Percentiles rank a stretch among this genome's conserved stretches.
Evolutionary conservation across 2,329 filamentous ascomycete genomes (phyloP).

Genomic region (Botrytis tulipae): DNA sequence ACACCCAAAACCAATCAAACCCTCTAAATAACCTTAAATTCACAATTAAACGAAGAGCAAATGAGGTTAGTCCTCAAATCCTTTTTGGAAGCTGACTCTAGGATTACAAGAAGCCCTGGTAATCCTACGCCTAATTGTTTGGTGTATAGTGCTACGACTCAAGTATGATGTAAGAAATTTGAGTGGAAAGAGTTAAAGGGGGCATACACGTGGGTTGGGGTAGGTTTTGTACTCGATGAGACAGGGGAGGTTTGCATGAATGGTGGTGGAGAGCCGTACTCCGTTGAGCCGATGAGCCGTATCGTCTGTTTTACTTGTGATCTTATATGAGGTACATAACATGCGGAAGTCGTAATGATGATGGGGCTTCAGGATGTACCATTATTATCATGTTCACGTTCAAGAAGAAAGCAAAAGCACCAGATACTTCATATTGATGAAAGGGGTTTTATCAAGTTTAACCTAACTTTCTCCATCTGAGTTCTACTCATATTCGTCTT

Average conservation of each 20-base stretch:
- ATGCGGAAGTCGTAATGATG: neutral
- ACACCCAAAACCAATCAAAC: neutral
- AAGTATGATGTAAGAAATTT: conserved; percentile 5
- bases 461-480: neutral
- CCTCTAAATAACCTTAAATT: neutral
- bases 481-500: neutral
- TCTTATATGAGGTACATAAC: too few relatives aligned
- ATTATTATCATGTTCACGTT: neutral
- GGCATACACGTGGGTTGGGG: neutral
- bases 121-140: neutral
- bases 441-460: neutral
- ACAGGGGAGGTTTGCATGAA: neutral
- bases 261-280: neutral
- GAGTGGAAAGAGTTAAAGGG: neutral
- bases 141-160: neutral
- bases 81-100: neutral
- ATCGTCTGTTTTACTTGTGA: neutral
- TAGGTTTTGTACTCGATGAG: neutral
- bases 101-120: neutral
- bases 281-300: neutral
- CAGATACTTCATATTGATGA: neutral
- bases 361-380: neutral
- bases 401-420: neutral
- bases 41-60: neutral
- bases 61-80: neutral